These are phyloP conservation scores for Cladosporium oxysporum DNA, from an alignment of 2,329 filamentous ascomycete species.

Conservation along the genomic window DNA sequence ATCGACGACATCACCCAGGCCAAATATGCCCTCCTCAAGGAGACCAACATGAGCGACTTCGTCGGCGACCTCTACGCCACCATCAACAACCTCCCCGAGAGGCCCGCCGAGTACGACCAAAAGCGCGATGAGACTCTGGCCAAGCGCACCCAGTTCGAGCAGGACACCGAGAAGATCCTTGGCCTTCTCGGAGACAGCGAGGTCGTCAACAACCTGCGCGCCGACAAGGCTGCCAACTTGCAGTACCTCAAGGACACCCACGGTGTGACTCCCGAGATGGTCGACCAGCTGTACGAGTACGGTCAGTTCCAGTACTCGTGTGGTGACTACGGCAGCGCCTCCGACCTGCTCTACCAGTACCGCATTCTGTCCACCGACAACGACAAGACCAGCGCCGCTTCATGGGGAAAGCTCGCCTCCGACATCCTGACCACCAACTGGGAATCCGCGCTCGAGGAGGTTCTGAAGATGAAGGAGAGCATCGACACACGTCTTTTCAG, in stretches of 20 bases:
- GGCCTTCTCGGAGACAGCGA: slow-evolving; percentile 84
- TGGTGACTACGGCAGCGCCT: slow-evolving; percentile 86
- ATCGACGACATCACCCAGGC: slow-evolving; percentile 74
- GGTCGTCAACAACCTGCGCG: slow-evolving; percentile 85
- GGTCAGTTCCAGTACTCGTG: slow-evolving; percentile 98
- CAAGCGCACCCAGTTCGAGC: slow-evolving; percentile 78
- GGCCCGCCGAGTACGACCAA: slow-evolving; percentile 81
- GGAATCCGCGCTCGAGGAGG: slow-evolving; percentile 89
- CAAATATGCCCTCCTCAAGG: slow-evolving; percentile 91
- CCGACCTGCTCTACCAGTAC: slow-evolving; percentile 95
- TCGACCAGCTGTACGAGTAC: slow-evolving; percentile 92
- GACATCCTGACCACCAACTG: slow-evolving; percentile 95
- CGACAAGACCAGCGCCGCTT: slow-evolving; percentile 93
- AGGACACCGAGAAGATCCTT: slow-evolving; percentile 85
- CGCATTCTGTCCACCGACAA: slow-evolving; percentile 97
- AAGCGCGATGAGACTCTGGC: slow-evolving; percentile 88
- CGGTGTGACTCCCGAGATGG: slow-evolving; percentile 91
- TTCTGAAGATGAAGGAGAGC: slow-evolving; percentile 83
- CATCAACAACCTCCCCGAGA: slow-evolving; percentile 74
- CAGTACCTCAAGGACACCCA: slow-evolving; percentile 97
- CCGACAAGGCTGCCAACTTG: slow-evolving; percentile 98
- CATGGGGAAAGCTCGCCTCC: slow-evolving; percentile 95
- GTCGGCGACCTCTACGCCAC: slow-evolving; percentile 90
- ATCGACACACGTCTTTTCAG: slow-evolving; percentile 96
- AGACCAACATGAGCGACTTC: slow-evolving; percentile 99